A percentile compares a stretch with the other conserved stretches of the same genome.
phyloP scores from a whole-genome alignment of 2,329 filamentous ascomycete species.

The Colletotrichum limetticola region DNA sequence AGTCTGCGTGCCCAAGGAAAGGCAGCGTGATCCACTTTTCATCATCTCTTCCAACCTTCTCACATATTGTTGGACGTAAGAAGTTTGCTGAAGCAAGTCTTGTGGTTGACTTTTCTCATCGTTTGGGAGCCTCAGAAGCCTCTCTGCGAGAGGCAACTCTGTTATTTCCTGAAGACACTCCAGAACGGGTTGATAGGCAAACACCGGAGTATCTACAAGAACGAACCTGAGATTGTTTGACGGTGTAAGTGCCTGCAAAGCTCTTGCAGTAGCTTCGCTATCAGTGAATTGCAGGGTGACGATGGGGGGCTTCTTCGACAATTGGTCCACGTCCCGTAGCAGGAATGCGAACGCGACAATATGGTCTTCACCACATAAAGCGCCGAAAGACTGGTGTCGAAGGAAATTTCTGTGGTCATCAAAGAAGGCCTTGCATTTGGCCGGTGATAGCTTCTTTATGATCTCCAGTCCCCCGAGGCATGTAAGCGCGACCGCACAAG shows the following conservation, averaged over 20 bases:
- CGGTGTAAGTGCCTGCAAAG: conserved; percentile 55
- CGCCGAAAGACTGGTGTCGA: conserved; percentile 70
- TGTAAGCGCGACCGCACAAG: conserved; percentile 49
- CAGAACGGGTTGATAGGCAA: conserved; percentile 76
- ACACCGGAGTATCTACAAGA: conserved; percentile 72
- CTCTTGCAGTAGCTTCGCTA: conserved; percentile 53
- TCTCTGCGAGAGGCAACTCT: conserved; percentile 65
- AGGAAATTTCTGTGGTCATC: conserved; percentile 60
- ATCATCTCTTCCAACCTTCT: neutral
- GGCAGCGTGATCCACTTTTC: neutral
- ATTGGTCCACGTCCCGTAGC: conserved; percentile 58
- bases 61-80: neutral
- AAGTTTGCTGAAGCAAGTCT: neutral
- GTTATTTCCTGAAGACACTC: conserved; percentile 65
- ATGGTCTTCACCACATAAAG: conserved; percentile 60
- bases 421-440: conserved; percentile 56
- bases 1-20: conserved; percentile 1
- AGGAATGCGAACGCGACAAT: conserved; percentile 71
- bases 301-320: conserved; percentile 55
- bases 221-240: conserved; percentile 56
- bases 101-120: neutral
- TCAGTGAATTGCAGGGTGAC: conserved; percentile 64
- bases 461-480: conserved; percentile 59
- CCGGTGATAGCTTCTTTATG: conserved; percentile 43
- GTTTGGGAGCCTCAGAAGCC: conserved; percentile 53